Conservation (phyloP, 2,329 filamentous ascomycete genomes). For the Juglanconis juglandina region DNA sequence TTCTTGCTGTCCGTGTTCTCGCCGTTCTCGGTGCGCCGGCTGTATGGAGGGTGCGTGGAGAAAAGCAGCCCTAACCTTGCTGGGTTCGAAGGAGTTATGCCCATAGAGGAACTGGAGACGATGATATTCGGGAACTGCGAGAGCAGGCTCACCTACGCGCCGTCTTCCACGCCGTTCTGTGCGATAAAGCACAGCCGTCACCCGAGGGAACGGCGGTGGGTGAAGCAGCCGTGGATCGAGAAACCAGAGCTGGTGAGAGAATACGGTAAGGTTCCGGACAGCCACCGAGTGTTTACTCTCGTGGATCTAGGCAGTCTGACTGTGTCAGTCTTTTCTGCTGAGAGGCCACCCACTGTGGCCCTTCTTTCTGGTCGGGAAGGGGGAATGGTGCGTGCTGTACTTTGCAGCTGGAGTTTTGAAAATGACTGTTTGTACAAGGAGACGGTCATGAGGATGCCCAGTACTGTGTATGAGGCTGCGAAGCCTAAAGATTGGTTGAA, state of each 20-base stretch:
- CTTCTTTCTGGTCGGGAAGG: slow-evolving; percentile 29
- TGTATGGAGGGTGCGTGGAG: slow-evolving; percentile 23
- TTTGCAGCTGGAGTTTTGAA: slow-evolving; percentile 25
- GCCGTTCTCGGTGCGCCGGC: slow-evolving; percentile 19
- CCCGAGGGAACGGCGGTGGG: slow-evolving; percentile 20
- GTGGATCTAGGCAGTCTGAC: slow-evolving; percentile 30
- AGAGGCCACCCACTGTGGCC: slow-evolving; percentile 27
- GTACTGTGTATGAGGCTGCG: slow-evolving; percentile 20
- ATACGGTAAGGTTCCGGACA: slow-evolving; percentile 14
- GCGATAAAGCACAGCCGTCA: slow-evolving; percentile 11
- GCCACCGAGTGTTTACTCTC: slow-evolving; percentile 28
- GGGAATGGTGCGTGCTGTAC: slow-evolving; percentile 28
- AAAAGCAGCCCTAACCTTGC: slow-evolving; percentile 23
- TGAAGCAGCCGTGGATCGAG: slow-evolving; percentile 22
- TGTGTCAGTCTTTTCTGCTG: slow-evolving; percentile 28
- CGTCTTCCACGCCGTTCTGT: slow-evolving; percentile 23
- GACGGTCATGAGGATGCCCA: slow-evolving; percentile 21
- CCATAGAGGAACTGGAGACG: slow-evolving; percentile 23
- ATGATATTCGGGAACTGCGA: slow-evolving; percentile 24
- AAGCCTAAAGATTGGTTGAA: slow-evolving; percentile 22
- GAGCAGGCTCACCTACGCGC: slow-evolving; percentile 24
- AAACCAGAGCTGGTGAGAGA: slow-evolving; percentile 1
- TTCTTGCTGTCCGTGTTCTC: slow-evolving; percentile 18
- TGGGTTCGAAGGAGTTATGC: slow-evolving; percentile 26
- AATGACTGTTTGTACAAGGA: slow-evolving; percentile 24